Evolutionary conservation across 2,329 filamentous ascomycete genomes (phyloP), one percentile per base, ranked within the genome.

Genomic region (Ceratocystis ficicola): DNA sequence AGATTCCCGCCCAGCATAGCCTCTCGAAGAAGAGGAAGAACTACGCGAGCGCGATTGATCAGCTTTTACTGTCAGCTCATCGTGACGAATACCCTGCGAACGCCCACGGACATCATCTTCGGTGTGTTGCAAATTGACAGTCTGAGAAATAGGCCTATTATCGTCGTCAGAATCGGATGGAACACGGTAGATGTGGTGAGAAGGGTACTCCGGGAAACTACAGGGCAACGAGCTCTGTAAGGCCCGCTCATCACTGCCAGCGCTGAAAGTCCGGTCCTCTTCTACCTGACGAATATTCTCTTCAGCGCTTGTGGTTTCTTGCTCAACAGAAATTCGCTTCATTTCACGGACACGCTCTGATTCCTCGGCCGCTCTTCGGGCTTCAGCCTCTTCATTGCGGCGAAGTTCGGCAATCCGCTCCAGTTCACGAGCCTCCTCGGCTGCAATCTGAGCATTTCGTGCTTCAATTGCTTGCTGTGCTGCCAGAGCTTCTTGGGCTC

Each of bases 401-500:
- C 55, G 55, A 20, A 32, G 25, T 59, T 32, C 44, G 15, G 41
- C 20, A 63, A 63, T 20, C 28, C 44, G 46, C 20, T 59, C 55
- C 55, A 32, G 55, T 36, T 36, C 55, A 36, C 55, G 55, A 32
- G 55, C 55, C 30, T 59, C 55, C 30, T 59, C 28, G 30, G 55
- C 55, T 4, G 61, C 61, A 44, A 48, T 48, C 25, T 48, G 20
- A 8, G 61, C 44, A 17, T 28, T 48, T 5, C 61, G 61, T 17
- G 36, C 44, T 25, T 50, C 61, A 17, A 48, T 30, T 5, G 44
- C 61, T 44, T 63, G 44, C 22, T 62, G 55, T 59, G 55, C 55
- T 59, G 55, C 55, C 55, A 59, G 20, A 62, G 59, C 59, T 44
- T 62, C 59, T 62, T 62, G 25, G 5, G 41, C 59, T 25, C 36